Evolutionary conservation across 768 basidiomycete species (phyloP), one percentile per base, ranked within the genome.

Genomic region (Coprinopsis marcescibilis): DNA sequence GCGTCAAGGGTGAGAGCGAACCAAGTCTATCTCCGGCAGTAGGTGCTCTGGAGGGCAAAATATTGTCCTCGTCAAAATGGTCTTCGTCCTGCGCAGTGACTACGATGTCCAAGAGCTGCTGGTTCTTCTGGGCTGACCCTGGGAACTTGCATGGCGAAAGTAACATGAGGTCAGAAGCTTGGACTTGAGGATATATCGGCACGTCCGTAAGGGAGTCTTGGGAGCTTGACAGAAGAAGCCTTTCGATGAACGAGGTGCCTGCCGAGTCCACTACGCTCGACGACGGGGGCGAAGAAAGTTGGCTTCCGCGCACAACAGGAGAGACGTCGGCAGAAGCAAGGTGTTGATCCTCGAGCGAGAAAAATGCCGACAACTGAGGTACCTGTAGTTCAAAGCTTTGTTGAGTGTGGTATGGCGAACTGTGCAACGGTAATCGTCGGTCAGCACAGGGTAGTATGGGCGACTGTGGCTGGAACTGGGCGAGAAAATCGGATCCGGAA

Each of bases 241-340:
- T 27, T 12, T 27, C 27, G 15, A 43, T 14, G 26, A 43, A 43
- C 14, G 41, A 27, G 4, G 26, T 17, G 5, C 13, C 17, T 13
- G 41, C 40, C 1, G 39, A 19, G 13, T 8, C 15, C 8, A 17
- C 35, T 7, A 7, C 35, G n/a, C n/a, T n/a, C n/a, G n/a, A n/a
- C n/a, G n/a, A n/a, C n/a, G n/a, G n/a, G n/a, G n/a, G n/a, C 17
- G 38, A 34, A 30, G 35, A 46, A 2, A 45, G 29, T 20, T 50
- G 53, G 26, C 49, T 48, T 15, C 57, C 57, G 27, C 63, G 60
- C 40, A 63, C 51, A 36, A 65, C 56, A 21, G 66, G 65, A 29
- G 65, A 67, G 13, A 63, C 34, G 44, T 64, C 63, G 21, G 55
- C 57, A 32, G 55, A 49, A n/a, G 37, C 17, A 7, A 36, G 35